Evolutionary conservation across 2,329 filamentous ascomycete genomes (phyloP).

Genomic region (Alternaria rosae): DNA sequence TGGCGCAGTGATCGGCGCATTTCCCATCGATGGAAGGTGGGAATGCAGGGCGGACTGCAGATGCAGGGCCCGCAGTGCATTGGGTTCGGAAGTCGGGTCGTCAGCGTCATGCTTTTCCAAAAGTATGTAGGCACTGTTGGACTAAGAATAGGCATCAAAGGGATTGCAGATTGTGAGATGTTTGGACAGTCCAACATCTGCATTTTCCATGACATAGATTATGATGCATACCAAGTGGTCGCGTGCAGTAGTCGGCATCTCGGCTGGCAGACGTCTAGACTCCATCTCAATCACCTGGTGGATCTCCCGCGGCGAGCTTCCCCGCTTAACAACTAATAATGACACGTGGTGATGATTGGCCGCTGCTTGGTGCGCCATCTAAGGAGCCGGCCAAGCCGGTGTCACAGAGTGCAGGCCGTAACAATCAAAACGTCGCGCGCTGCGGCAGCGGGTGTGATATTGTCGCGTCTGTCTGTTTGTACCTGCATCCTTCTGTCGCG

Average conservation of each 20-base stretch:
- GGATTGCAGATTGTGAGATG: neutral
- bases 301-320: conserved; percentile 11
- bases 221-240: neutral
- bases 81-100: neutral
- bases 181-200: neutral
- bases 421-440: conserved; percentile 7
- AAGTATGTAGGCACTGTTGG: neutral
- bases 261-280: conserved; percentile 6
- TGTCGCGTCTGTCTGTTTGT: neutral
- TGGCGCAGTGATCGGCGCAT: conserved; percentile 8
- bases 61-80: neutral
- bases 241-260: conserved; percentile 9
- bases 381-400: conserved; percentile 6
- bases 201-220: neutral
- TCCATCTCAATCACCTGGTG: conserved; percentile 5
- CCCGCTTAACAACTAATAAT: conserved; percentile 7
- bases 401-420: conserved; percentile 18
- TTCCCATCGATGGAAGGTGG: neutral
- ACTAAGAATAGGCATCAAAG: neutral
- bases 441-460: neutral
- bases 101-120: neutral
- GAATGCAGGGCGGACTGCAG: neutral
- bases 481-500: conserved; percentile 22
- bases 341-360: conserved; percentile 23
- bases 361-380: conserved; percentile 3